Evolutionary conservation across 352 stramenopile species (phyloP), one percentile per base, ranked within the genome.

Genomic region (Phytophthora megakarya): DNA sequence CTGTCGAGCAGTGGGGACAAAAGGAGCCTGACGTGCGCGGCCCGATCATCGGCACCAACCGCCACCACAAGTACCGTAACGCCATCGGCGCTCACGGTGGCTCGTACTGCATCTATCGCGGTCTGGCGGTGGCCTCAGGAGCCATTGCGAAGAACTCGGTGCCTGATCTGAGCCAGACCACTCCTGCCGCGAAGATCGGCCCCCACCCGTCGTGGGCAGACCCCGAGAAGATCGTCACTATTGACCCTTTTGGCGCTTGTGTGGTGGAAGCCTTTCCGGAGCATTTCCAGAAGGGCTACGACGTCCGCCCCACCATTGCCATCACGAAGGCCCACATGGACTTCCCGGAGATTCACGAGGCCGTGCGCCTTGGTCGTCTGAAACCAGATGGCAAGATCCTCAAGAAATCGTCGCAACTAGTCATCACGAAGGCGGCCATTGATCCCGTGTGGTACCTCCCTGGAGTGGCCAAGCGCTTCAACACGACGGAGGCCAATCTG

Each of bases 391-490:
- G 97, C 22, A 98, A 98, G 75, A 98, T 98, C 52, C 73, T 98
- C 25, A 97, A 93, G 65, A 78, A 87, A 12, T 90, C 89, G 23
- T 90, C 86, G 32, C 93, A 98, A 67, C 80, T 96, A 40, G 86
- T 97, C 49, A 96, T 98, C 55, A 98, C 92, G 6, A 98, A 99
- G 84, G 97, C 97, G 42, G 98, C 98, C 4, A 98, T 99, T 58
- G 98, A 99, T 75, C 97, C 97, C 1, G 98, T 99, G 45, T 99
- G 98, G 98, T 99, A 99, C 72, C 85, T 99, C 35, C 98, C 98
- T 8, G 98, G 98, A 65, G 96, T 99, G 53, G 97, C 98, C 43
- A 96, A 98, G 68, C 95, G 98, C 52, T 99, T 99, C 75, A 97
- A 97, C 73, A 98, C 94, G 51, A 97, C 94, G 2, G 97, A 99